Conservation (phyloP, 2,329 filamentous ascomycete genomes). For the Boeremia lycopersici region DNA sequence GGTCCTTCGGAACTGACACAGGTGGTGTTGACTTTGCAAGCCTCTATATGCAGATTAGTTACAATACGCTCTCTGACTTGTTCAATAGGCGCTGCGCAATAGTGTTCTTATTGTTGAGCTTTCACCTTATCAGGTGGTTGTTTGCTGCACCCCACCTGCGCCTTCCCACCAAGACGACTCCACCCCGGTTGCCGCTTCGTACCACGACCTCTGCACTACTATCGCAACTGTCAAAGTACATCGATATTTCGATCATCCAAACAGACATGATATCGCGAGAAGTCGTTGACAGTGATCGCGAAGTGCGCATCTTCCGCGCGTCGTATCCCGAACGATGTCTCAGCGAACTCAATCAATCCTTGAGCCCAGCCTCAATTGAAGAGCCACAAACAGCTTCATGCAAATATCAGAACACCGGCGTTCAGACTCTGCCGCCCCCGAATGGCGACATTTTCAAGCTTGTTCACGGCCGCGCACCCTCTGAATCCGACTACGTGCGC, state of each 20-base stretch:
- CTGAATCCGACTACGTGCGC: conserved; percentile 2
- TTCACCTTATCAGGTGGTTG: too few species aligned
- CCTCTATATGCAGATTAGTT: too few species aligned
- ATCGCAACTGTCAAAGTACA: too few species aligned
- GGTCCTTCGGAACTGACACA: too few species aligned
- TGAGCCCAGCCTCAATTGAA: neutral
- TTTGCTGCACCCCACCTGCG: too few species aligned
- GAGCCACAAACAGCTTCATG: neutral
- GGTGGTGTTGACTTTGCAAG: too few species aligned
- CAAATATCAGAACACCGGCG: conserved; percentile 19
- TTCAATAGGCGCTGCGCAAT: too few species aligned
- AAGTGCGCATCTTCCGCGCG: neutral
- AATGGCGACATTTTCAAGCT: conserved; percentile 14
- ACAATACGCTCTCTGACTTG: too few species aligned
- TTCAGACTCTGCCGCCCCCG: conserved; percentile 22
- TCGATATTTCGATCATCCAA: neutral
- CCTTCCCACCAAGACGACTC: too few species aligned
- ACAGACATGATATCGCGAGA: neutral
- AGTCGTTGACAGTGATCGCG: neutral
- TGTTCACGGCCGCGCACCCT: conserved; percentile 20
- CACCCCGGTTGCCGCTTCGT: too few species aligned
- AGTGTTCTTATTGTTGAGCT: too few species aligned
- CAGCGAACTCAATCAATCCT: neutral
- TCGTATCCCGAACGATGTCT: neutral
- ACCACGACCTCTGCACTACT: too few species aligned